A percentile compares a stretch with the other conserved stretches of the same genome.
These are phyloP conservation scores for Melaleuca quinquenervia DNA, from an alignment of 345 rosid genomes.

Conservation along the genomic window DNA sequence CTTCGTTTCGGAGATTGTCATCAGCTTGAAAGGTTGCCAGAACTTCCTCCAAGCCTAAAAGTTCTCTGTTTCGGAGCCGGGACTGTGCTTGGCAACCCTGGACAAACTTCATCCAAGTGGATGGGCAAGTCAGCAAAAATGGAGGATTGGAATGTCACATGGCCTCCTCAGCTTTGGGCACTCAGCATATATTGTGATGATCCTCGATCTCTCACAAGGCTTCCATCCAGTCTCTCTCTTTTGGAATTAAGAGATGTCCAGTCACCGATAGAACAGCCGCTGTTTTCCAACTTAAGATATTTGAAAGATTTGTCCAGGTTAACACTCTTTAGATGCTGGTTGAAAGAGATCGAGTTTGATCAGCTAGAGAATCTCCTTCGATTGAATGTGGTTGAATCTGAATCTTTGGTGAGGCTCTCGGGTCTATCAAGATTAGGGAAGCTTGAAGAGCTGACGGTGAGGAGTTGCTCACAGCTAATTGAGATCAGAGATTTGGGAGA, in stretches of 20 bases:
- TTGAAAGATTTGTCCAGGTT: background rate
- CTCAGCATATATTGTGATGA: background rate
- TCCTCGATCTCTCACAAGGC: background rate
- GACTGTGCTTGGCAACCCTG: background rate
- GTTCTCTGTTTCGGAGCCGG: background rate
- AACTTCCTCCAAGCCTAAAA: background rate
- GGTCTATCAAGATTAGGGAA: background rate
- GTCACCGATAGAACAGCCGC: background rate
- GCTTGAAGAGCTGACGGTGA: no score
- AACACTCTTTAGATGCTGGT: background rate
- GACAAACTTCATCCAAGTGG: background rate
- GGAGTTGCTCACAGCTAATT: no score
- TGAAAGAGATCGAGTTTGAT: background rate
- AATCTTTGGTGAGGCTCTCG: background rate
- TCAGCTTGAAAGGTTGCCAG: background rate
- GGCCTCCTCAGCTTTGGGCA: background rate
- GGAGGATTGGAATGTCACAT: background rate
- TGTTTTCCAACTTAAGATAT: background rate
- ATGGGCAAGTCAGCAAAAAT: background rate
- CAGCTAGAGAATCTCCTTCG: background rate
- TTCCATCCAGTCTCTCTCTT: background rate
- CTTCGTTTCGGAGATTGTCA: background rate
- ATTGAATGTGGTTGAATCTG: background rate
- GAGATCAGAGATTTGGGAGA: background rate
- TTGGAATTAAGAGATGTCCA: background rate